Evolutionary conservation across 164 flowering plant genomes (phyloP).

Genomic region (Akebia trifoliata): DNA sequence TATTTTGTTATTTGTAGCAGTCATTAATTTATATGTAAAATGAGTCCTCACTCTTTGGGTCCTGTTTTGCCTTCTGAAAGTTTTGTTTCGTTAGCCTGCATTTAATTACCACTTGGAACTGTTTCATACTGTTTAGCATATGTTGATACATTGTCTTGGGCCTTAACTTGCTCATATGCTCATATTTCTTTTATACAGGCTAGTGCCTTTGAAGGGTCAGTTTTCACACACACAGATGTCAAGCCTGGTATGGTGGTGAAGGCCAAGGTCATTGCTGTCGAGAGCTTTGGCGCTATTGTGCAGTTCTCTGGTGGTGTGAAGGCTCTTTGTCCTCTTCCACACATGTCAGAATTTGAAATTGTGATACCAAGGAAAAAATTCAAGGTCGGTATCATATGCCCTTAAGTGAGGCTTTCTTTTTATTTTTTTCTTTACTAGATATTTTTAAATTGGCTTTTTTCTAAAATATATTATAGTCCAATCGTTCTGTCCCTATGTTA

Average conservation of each 20-base stretch:
- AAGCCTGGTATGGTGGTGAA: conserved; percentile 93
- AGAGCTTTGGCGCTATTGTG: conserved; percentile 76
- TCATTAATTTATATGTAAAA: too few species aligned
- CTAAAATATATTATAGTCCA: too few species aligned
- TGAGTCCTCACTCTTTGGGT: too few species aligned
- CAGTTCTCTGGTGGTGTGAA: conserved; percentile 85
- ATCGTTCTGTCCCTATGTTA: too few species aligned
- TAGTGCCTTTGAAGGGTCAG: conserved; percentile 80
- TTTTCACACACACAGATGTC: conserved; percentile 86
- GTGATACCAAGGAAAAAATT: conserved; percentile 81
- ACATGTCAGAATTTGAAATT: conserved; percentile 93
- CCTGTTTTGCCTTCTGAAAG: too few species aligned
- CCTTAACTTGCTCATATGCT: not conserved
- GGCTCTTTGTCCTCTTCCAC: conserved; percentile 93
- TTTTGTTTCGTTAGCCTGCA: too few species aligned
- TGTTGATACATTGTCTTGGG: too few species aligned
- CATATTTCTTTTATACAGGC: conserved; percentile 36
- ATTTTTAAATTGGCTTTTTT: not conserved
- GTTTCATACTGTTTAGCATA: too few species aligned
- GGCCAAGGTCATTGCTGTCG: conserved; percentile 73
- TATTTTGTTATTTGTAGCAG: too few species aligned
- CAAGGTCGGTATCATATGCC: conserved; percentile 40
- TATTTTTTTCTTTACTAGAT: not conserved
- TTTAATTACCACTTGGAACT: too few species aligned
- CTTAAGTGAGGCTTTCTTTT: conserved; percentile 2